These are phyloP conservation scores for Bonia amplexicaulis DNA, from an alignment of 176 grass and related monocot species.

Conservation along the genomic window DNA sequence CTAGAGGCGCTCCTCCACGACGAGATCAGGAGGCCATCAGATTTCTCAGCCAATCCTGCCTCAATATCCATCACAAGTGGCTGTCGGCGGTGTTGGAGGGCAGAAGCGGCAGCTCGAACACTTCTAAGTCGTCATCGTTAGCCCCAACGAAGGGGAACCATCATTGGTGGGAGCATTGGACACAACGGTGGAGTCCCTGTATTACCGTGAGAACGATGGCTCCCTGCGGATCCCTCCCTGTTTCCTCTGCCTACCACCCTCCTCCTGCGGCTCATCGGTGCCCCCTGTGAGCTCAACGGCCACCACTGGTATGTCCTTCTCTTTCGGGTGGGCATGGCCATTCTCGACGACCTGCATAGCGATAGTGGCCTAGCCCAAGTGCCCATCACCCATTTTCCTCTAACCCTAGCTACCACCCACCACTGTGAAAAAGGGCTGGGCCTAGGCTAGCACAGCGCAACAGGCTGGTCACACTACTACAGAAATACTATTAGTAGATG, in stretches of 20 bases:
- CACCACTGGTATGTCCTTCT: background rate
- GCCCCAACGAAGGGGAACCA: conserved; percentile 17
- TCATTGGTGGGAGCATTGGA: conserved; percentile 3
- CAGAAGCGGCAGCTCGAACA: conserved; percentile 68
- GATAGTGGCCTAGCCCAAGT: background rate
- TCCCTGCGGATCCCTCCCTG: conserved; percentile 58
- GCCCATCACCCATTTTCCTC: too few relatives aligned
- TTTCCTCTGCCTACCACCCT: conserved; percentile 19
- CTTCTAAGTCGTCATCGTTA: conserved; percentile 48
- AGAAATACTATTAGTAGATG: too few relatives aligned
- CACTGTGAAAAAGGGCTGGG: too few relatives aligned
- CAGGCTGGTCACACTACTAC: too few relatives aligned
- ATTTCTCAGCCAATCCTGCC: conserved; percentile 23
- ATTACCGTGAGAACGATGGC: conserved; percentile 85
- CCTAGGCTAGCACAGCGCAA: too few relatives aligned
- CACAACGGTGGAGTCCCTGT: conserved; percentile 32
- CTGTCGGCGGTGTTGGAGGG: conserved; percentile 9
- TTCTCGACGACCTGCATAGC: conserved; percentile 32
- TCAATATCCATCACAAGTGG: conserved; percentile 58
- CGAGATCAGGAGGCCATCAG: conserved; percentile 38
- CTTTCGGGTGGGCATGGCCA: background rate
- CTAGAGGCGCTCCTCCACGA: background rate
- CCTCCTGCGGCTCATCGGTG: background rate
- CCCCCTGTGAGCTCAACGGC: conserved; percentile 6
- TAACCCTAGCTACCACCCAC: too few relatives aligned